Evolutionary conservation across 441 rosid genomes (phyloP).

Genomic region (Syzygium malaccense): DNA sequence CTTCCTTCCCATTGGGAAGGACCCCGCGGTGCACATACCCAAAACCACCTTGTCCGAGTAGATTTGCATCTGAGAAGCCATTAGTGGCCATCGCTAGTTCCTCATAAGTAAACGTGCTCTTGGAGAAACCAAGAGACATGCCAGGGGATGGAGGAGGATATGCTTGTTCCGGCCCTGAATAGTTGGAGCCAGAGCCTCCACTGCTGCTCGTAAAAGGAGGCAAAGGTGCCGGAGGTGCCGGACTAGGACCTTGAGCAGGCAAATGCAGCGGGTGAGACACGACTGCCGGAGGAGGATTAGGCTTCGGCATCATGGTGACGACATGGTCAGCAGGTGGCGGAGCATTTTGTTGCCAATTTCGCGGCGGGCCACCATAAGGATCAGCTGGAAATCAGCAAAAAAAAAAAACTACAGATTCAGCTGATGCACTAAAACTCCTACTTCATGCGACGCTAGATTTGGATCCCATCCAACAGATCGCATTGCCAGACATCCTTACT

Average conservation of each 20-base stretch:
- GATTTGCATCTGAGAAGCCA: constrained; percentile 85
- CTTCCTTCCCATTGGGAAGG: constrained; percentile 93
- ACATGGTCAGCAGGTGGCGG: constrained; percentile 43
- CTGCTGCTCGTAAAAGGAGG: constrained; percentile 72
- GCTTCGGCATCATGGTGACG: constrained; percentile 23
- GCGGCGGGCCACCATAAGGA: constrained; percentile 49
- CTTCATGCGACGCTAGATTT: not conserved
- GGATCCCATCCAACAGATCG: not conserved
- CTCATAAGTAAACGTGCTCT: constrained; percentile 78
- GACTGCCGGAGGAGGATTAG: constrained; percentile 44
- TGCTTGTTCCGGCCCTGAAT: constrained; percentile 59
- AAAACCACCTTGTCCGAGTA: constrained; percentile 97
- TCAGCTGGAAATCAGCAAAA: constrained; percentile 35
- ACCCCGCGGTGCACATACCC: constrained; percentile 94
- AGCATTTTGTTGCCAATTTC: constrained; percentile 58
- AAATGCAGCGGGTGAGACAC: constrained; percentile 27
- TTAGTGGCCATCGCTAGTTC: constrained; percentile 85
- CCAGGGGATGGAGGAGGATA: constrained; percentile 85
- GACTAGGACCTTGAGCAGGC: constrained; percentile 10
- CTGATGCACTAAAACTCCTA: not conserved
- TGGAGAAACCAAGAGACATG: constrained; percentile 59
- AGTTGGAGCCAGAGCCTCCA: constrained; percentile 73
- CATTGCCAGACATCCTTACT: not conserved
- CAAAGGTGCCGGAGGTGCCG: constrained; percentile 47
- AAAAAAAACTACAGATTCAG: constrained; percentile 5